These are phyloP conservation scores for Vachellia collinsii DNA, from an alignment of 306 rosid species.

Conservation along the genomic window DNA sequence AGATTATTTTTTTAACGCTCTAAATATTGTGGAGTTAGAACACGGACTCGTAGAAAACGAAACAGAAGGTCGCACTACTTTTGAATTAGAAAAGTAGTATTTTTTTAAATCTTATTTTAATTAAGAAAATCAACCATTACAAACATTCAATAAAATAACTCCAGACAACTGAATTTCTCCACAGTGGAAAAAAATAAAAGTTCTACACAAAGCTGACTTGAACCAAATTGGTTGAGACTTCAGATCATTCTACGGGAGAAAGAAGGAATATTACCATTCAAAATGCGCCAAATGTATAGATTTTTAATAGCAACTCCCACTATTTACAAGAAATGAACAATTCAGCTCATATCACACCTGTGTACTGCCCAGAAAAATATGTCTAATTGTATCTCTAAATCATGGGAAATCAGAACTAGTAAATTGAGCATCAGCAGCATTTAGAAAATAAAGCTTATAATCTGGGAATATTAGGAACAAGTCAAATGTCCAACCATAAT, in stretches of 20 bases:
- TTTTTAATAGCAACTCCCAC: neutral
- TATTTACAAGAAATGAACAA: neutral
- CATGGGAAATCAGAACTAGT: neutral
- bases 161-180: too few relatives aligned
- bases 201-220: too few relatives aligned
- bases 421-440: neutral
- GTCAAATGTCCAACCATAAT: conserved; percentile 14
- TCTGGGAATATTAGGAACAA: neutral
- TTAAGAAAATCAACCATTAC: too few relatives aligned
- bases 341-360: neutral
- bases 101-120: too few relatives aligned
- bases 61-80: too few relatives aligned
- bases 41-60: too few relatives aligned
- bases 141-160: too few relatives aligned
- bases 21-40: too few relatives aligned
- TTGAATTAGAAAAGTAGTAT: too few relatives aligned
- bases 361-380: neutral
- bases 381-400: neutral
- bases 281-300: neutral
- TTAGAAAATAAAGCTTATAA: neutral
- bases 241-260: neutral
- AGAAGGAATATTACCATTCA: neutral
- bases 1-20: too few relatives aligned
- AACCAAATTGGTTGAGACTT: too few relatives aligned
- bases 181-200: too few relatives aligned